Evolutionary conservation across 768 basidiomycete species (phyloP), one percentile per base, ranked within the genome.

Genomic region (Symmetrospora coprosmae): DNA sequence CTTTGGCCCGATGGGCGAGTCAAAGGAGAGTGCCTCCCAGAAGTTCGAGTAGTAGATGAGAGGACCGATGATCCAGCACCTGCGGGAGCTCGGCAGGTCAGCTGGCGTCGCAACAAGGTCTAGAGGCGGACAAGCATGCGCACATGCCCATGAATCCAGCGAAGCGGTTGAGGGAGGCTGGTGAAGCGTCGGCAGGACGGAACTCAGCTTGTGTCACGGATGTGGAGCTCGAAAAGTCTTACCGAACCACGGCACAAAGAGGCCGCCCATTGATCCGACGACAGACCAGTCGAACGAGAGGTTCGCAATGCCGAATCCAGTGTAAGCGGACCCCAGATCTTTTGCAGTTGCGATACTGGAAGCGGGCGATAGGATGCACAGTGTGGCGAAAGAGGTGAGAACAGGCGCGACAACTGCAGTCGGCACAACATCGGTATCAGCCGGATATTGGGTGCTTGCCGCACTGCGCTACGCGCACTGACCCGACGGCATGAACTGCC

Each of bases 221-320:
- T n/a, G 23, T 31, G 40, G 13, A 66, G 66, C 0, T 66, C 68
- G 49, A 65, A 68, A 34, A 60, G 19, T 19, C 52, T 55, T 6
- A 58, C 55, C 55, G 34, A 58, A 58, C 55, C 55, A 69, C 2
- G 71, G 70, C 4, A 68, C 69, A 55, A 66, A 68, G 4, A 66
- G 51, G 19, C 62, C 63, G 5, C 70, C 70, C 8, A 66, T 64
- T 0, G 51, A 53, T 5, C 71, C 71, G 7, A 72, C 63, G 14
- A 69, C 70, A 1, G 61, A 40, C 71, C 71, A 72, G 49, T 72
- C 71, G 33, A 72, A 62, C 1, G 61, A 64, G 33, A 71, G 63
- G 45, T 68, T 65, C 23, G 68, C 48, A 17, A 67, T 50, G 0
- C 71, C 71, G 31, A 71, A 64, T 0, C 71, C 71, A 11, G 68